Conservation (phyloP, 768 basidiomycete species). For the Xerocomellus amylosporus region DNA sequence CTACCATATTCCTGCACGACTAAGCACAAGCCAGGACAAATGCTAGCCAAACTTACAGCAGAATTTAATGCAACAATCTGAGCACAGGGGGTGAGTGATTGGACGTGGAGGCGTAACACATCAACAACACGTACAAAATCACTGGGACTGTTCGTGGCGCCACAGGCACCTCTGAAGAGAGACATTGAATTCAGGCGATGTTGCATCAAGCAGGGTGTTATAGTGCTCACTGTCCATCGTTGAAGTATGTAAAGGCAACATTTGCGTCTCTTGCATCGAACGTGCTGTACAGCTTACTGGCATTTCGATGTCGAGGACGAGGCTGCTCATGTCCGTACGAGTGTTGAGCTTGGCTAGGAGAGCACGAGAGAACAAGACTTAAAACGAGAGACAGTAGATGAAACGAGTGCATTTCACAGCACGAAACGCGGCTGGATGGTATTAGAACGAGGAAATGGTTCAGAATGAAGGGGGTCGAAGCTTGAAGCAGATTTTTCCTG, state of each 20-base stretch:
- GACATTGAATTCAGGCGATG: neutral
- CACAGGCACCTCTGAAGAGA: slow-evolving; percentile 42
- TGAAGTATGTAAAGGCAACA: slow-evolving; percentile 27
- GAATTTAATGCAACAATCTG: slow-evolving; percentile 47
- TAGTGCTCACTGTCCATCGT: slow-evolving; percentile 24
- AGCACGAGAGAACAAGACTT: slow-evolving; percentile 14
- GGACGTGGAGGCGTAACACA: too few species aligned
- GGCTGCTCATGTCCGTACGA: slow-evolving; percentile 9
- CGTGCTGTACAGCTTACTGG: neutral
- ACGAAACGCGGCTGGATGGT: slow-evolving; percentile 3
- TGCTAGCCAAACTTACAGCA: slow-evolving; percentile 28
- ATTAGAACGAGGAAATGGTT: neutral
- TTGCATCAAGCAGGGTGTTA: neutral
- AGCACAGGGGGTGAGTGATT: neutral
- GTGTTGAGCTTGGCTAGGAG: slow-evolving; percentile 7
- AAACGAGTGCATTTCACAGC: slow-evolving; percentile 30
- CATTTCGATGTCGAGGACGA: slow-evolving; percentile 10
- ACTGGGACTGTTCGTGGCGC: slow-evolving; percentile 16
- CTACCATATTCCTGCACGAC: slow-evolving; percentile 37
- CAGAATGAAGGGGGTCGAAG: neutral
- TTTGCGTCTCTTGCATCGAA: slow-evolving; percentile 13
- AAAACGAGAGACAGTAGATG: slow-evolving; percentile 23
- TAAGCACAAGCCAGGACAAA: neutral
- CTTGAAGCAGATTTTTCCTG: neutral
- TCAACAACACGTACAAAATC: slow-evolving; percentile 26